Conservation (phyloP, 2,329 filamentous ascomycete species). For the Parastagonospora nodorum region DNA sequence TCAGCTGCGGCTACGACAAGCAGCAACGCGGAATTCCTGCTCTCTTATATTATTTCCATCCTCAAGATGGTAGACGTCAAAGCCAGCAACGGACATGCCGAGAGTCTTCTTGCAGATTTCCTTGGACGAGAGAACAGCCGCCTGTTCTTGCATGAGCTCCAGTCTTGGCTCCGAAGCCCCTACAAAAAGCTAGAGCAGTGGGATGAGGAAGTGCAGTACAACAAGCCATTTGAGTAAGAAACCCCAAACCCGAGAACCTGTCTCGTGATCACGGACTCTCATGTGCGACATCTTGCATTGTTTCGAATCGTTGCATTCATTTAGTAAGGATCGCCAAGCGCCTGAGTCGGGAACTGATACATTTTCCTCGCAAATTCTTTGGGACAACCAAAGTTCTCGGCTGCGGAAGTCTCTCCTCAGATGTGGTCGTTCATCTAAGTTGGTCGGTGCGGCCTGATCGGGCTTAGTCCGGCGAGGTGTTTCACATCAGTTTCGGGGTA, state of each 20-base stretch:
- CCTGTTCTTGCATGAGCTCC: constrained; percentile 83
- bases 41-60: constrained; percentile 85
- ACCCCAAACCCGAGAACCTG: background rate
- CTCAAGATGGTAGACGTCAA: constrained; percentile 83
- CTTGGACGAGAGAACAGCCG: constrained; percentile 73
- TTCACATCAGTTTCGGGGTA: constrained; percentile 5
- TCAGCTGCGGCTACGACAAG: constrained; percentile 43
- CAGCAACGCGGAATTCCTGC: constrained; percentile 79
- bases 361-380: background rate
- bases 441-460: background rate
- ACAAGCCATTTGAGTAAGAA: constrained; percentile 16
- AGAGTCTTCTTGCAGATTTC: constrained; percentile 78
- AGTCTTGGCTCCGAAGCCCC: constrained; percentile 81
- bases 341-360: background rate
- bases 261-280: background rate
- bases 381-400: no score
- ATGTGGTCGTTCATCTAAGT: background rate
- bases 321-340: background rate
- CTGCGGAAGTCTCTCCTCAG: background rate
- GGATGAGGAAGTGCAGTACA: constrained; percentile 81
- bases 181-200: constrained; percentile 73
- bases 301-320: background rate
- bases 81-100: constrained; percentile 76
- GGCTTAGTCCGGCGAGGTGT: background rate
- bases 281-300: background rate